Conservation (phyloP, 129 eudicot species). For the Chrysanthemum makinoi region DNA sequence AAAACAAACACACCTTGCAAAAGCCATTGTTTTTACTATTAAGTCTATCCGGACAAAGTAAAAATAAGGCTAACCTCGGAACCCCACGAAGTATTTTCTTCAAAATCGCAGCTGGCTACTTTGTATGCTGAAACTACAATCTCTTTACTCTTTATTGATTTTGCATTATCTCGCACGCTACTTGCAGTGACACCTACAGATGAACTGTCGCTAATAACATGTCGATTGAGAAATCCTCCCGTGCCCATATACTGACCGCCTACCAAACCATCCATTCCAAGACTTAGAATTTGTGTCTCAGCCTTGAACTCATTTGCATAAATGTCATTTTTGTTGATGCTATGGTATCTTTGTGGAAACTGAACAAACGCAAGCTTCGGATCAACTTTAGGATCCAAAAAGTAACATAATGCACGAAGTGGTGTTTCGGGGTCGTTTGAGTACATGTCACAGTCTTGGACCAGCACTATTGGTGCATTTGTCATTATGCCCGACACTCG, state of each 20-base stretch:
- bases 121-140: slow-evolving; percentile 39
- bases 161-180: neutral
- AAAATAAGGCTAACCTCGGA: slow-evolving; percentile 26
- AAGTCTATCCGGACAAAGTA: neutral
- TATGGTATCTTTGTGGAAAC: slow-evolving; percentile 61
- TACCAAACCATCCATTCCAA: slow-evolving; percentile 62
- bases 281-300: slow-evolving; percentile 25
- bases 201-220: slow-evolving; percentile 42
- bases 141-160: slow-evolving; percentile 23
- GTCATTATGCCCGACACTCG: slow-evolving; percentile 76
- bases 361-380: slow-evolving; percentile 55
- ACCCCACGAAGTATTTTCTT: slow-evolving; percentile 51
- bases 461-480: slow-evolving; percentile 57
- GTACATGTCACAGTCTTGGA: slow-evolving; percentile 69
- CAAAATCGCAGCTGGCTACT: slow-evolving; percentile 45
- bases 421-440: slow-evolving; percentile 78
- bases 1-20: no score
- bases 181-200: slow-evolving; percentile 7
- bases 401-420: slow-evolving; percentile 50
- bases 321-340: slow-evolving; percentile 51
- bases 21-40: neutral
- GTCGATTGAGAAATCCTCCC: slow-evolving; percentile 54
- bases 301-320: slow-evolving; percentile 46
- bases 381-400: slow-evolving; percentile 31
- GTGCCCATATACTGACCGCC: slow-evolving; percentile 61